A percentile compares a stretch with the other conserved stretches of the same genome.
Evolutionary conservation across 108 stramenopile genomes (phyloP).

Genomic region (Pseudonitzschia multistriata): DNA sequence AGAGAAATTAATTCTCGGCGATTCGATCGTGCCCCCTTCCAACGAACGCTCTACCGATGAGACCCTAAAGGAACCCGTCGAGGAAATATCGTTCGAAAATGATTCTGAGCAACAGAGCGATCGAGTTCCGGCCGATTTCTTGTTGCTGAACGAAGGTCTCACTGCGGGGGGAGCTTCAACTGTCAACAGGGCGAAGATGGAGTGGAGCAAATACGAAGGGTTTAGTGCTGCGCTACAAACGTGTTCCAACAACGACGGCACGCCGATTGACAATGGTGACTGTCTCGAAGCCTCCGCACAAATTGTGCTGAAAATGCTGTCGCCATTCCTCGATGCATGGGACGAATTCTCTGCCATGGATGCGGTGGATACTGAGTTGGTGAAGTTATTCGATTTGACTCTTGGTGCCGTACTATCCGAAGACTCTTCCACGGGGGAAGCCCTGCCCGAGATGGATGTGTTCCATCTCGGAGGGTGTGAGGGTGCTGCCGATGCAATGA

Average conservation of each 20-base stretch:
- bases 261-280: constrained; percentile 12
- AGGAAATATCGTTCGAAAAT: constrained; percentile 30
- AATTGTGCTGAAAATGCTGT: constrained; percentile 44
- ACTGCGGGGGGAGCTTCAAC: constrained; percentile 22
- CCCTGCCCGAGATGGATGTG: constrained; percentile 1
- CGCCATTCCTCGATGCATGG: constrained; percentile 71
- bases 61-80: not conserved
- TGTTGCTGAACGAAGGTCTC: constrained; percentile 59
- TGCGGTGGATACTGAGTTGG: constrained; percentile 72
- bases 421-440: not conserved
- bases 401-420: constrained; percentile 18
- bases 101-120: not conserved
- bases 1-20: constrained; percentile 72
- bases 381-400: constrained; percentile 69
- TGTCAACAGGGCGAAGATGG: constrained; percentile 38
- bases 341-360: constrained; percentile 64
- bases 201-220: constrained; percentile 59
- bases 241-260: constrained; percentile 16
- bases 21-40: constrained; percentile 45
- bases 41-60: constrained; percentile 3
- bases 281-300: constrained; percentile 9
- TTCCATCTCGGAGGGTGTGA: constrained; percentile 30
- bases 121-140: constrained; percentile 52
- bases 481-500: constrained; percentile 79
- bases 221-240: constrained; percentile 64